These are phyloP conservation scores for Tilletia setariae DNA, from an alignment of 1,284 basidiomycete genomes.

Conservation along the genomic window DNA sequence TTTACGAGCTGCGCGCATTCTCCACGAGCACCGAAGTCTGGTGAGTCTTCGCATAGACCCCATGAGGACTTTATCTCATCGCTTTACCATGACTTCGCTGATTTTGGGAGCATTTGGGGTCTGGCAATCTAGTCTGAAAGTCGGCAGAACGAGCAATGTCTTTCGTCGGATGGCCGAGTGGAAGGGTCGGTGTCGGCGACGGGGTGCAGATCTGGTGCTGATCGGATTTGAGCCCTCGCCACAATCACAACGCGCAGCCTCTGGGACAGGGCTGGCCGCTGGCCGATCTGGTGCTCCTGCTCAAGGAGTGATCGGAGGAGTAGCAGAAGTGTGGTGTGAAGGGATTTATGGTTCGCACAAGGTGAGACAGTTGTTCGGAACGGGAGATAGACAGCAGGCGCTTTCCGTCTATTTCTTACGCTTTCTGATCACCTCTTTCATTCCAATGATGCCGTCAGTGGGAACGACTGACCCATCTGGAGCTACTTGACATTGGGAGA, in stretches of 20 bases:
- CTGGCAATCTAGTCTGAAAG: slow-evolving; percentile 36
- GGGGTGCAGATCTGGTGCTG: slow-evolving; percentile 1
- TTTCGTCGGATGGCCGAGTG: slow-evolving; percentile 34
- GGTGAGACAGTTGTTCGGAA: no score
- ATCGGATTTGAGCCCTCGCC: slow-evolving; percentile 18
- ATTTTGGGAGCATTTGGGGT: background rate
- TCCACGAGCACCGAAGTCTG: background rate
- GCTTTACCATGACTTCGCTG: background rate
- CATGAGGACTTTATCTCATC: background rate
- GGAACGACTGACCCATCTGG: slow-evolving; percentile 36
- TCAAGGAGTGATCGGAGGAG: background rate
- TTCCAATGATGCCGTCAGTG: slow-evolving; percentile 16
- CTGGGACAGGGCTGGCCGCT: no score
- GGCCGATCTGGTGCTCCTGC: background rate
- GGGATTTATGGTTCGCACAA: slow-evolving; percentile 30
- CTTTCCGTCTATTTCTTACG: no score
- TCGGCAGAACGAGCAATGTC: slow-evolving; percentile 31
- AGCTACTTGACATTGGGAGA: slow-evolving; percentile 25
- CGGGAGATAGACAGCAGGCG: no score
- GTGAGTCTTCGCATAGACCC: background rate
- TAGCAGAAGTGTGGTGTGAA: slow-evolving; percentile 1
- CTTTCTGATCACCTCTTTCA: background rate
- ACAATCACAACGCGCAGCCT: background rate
- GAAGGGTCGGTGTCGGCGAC: slow-evolving; percentile 29
- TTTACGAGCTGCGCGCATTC: slow-evolving; percentile 31